phyloP scores from a whole-genome alignment of 2,329 filamentous ascomycete genomes.

The Colletotrichum graminicola region DNA sequence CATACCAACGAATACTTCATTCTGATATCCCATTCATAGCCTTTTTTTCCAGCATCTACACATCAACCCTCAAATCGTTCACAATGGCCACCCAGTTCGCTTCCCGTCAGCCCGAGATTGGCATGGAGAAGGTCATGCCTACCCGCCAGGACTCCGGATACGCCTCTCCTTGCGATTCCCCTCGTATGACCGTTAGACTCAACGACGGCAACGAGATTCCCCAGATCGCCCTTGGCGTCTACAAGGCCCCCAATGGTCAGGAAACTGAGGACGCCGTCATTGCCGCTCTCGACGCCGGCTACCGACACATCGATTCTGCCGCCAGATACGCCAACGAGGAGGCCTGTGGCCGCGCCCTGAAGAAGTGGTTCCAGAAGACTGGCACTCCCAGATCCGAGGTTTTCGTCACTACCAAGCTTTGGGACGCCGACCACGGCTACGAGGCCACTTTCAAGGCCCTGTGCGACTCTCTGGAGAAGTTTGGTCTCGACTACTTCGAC shows the following conservation, averaged over 20 bases:
- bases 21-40: conserved; percentile 8
- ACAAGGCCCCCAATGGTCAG: conserved; percentile 64
- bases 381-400: conserved; percentile 51
- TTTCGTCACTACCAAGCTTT: conserved; percentile 55
- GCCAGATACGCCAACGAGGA: conserved; percentile 51
- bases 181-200: conserved; percentile 48
- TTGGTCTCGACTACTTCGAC: conserved; percentile 64
- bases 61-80: conserved; percentile 3
- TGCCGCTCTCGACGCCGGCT: conserved; percentile 60
- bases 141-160: conserved; percentile 40
- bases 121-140: conserved; percentile 41
- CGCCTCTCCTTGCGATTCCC: conserved; percentile 40
- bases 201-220: conserved; percentile 54
- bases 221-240: conserved; percentile 66
- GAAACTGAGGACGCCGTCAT: conserved; percentile 51
- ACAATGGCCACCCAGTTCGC: conserved; percentile 40
- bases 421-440: conserved; percentile 52
- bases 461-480: conserved; percentile 58
- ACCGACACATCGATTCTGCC: conserved; percentile 65
- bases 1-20: conserved; percentile 4
- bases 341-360: conserved; percentile 66
- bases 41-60: not conserved
- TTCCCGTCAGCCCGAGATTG: conserved; percentile 39
- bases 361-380: conserved; percentile 45
- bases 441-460: conserved; percentile 51